Conservation (phyloP, 441 rosid genomes). For the Iberis amara region DNA sequence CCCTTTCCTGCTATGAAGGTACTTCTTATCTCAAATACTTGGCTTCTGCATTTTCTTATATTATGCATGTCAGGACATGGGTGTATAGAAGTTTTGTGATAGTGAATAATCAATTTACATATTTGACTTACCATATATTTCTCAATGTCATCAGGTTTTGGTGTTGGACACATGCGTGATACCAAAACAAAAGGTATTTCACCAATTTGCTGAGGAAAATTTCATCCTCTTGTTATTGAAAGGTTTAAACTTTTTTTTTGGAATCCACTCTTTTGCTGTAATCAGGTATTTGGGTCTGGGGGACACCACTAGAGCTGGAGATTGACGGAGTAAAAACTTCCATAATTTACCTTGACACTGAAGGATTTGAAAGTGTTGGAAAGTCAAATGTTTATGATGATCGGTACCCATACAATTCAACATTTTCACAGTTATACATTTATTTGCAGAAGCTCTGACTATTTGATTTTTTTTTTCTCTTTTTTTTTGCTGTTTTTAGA, state of each 20-base stretch:
- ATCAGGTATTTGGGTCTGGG: slow-evolving; percentile 97
- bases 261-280: slow-evolving; percentile 24
- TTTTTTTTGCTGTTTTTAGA: slow-evolving; percentile 61
- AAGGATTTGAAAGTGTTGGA: slow-evolving; percentile 98
- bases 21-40: slow-evolving; percentile 24
- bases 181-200: slow-evolving; percentile 89
- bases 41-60: slow-evolving; percentile 12
- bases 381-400: slow-evolving; percentile 99
- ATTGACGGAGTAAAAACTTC: slow-evolving; percentile 79
- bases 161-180: slow-evolving; percentile 99
- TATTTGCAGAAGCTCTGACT: background rate
- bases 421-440: slow-evolving; percentile 9
- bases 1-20: slow-evolving; percentile 98
- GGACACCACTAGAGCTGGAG: slow-evolving; percentile 72
- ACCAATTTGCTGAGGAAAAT: slow-evolving; percentile 5
- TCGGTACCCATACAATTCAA: slow-evolving; percentile 45
- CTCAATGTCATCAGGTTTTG: slow-evolving; percentile 62
- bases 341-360: slow-evolving; percentile 90
- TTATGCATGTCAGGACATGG: background rate
- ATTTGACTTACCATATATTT: background rate
- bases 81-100: background rate
- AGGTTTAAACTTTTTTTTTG: slow-evolving; percentile 9
- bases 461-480: slow-evolving; percentile 7
- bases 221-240: background rate
- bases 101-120: background rate